Base-by-base conservation (phyloP, 352 stramenopile genomes). In the Globisporangium canariense region DNA sequence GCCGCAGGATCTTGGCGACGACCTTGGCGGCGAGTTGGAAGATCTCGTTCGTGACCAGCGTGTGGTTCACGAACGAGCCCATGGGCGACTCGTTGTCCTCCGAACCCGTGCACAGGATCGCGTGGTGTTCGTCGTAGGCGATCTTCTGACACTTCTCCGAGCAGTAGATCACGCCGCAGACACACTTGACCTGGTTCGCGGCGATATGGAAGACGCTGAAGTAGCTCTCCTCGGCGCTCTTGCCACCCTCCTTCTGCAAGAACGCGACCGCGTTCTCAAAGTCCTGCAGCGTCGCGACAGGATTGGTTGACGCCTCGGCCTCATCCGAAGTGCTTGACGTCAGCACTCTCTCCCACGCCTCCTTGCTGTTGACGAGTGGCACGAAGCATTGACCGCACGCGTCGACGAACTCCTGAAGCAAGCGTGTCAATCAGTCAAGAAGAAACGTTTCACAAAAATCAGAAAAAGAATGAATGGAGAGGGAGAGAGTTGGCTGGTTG, bases 11-110 rank as follows among this genome's bases (percentile, higher is more conserved):
- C 38, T 79, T 81, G 38, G 84, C 79, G 36, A 98, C 69, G 20
- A 98, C 88, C 63, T 97, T 93, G 54, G 79, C 89, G 11, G 91
- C 90, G 11, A 97, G 74, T 58, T 97, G 78, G 72, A 98, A 97
- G 63, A 98, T 98, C 72, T 98, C 93, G 70, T 98, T 98, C 9
- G 90, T 97, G 58, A 89, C 77, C 40, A 86, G 67, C 36, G 83
- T 88, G 70, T 95, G 78, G 68, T 88, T 80, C 30, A 96, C 74
- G 49, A 91, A 93, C 16, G 85, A 71, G 47, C 92, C 83, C 74
- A 96, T 94, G 34, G 88, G 83, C 14, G 66, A 84, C 32, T 73
- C 69, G 50, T 89, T 79, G 49, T 81, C 66, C 25, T 76, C 74
- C 49, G 68, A 60, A 40, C 60, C 56, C 11, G 82, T 67, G 71